Evolutionary conservation across 129 eudicot species (phyloP), one percentile per base, ranked within the genome.

Genomic region (Lactuca saligna): DNA sequence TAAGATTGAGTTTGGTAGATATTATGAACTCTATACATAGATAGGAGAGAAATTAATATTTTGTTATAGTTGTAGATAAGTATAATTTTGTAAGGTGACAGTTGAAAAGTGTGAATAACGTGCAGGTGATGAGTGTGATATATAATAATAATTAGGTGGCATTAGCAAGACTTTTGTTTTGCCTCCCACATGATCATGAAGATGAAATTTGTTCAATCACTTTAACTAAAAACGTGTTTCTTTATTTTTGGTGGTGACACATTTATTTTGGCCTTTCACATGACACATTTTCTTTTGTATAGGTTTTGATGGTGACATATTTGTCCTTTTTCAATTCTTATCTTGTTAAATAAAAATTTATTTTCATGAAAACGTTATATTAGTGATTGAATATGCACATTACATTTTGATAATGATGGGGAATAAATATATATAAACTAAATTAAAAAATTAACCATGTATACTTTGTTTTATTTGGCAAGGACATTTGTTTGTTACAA

Each of bases 191-290:
- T 59, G 66, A 7, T 25, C 2, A 25, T 25, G 29, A 73, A 63
- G 5, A 54, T 12, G 56, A 54, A 63, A 73, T 41, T 63, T 46
- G 64, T 74, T 41, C 32, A 73, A 48, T 74, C 65, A 61, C 78
- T 74, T 65, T 65, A 74, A 74, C 72, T 3, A 65, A 74, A 65
- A 65, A 74, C 72, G 72, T 74, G 72, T 74, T 65, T 65, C 72
- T 65, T 74, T 64, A 64, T n/a, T 64, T 73, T 65, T 39, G 50
- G 65, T 55, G 72, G 66, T 65, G 78, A 55, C 78, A 55, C 72
- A 62, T 64, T 55, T 25, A 25, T 25, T 65, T 68, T 72, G 65
- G 54, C 38, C 49, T 61, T 63, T 61, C 78, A 74, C 78, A 74
- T 74, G 78, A 55, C 66, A 65, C 16, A 38, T 54, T 63, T 29